phyloP scores from a whole-genome alignment of 1,139 yeast genomes.

The Martiniozyma asiatica region DNA sequence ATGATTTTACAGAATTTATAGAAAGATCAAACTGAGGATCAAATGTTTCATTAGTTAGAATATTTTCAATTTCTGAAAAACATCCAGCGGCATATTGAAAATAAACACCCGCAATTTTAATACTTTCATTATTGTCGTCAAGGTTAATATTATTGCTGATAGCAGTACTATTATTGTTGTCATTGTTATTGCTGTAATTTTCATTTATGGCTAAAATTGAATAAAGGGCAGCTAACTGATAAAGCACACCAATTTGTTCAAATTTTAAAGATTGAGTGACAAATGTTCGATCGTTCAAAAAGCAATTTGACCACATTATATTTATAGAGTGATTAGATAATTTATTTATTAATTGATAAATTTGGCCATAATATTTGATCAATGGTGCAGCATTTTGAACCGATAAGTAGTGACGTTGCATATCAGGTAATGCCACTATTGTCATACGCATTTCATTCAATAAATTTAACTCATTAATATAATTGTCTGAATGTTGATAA shows the following conservation, averaged over 20 bases:
- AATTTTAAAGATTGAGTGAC: constrained; percentile 39
- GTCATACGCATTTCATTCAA: too few species aligned
- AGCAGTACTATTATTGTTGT: too few species aligned
- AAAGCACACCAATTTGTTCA: constrained; percentile 53
- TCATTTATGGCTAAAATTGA: constrained; percentile 41
- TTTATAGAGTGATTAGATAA: too few species aligned
- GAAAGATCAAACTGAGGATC: constrained; percentile 21
- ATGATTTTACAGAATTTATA: constrained; percentile 28
- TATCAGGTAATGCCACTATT: too few species aligned
- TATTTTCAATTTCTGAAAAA: constrained; percentile 30
- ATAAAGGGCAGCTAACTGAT: constrained; percentile 56
- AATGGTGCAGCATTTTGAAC: too few species aligned
- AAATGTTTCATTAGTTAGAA: constrained; percentile 28
- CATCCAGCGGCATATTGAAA: constrained; percentile 68
- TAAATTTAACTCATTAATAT: too few species aligned
- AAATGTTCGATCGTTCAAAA: constrained; percentile 22
- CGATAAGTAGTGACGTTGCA: too few species aligned
- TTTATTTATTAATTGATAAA: too few species aligned
- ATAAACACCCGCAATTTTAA: constrained; percentile 49
- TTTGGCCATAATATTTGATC: too few species aligned
- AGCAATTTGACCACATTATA: constrained; percentile 53
- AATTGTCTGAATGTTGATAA: too few species aligned
- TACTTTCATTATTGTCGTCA: constrained; percentile 39
- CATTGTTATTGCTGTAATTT: too few species aligned
- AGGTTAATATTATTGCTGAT: too few species aligned